A percentile compares a stretch with the other conserved stretches of the same genome.
These are phyloP conservation scores for Saccharomycopsis vini DNA, from an alignment of 805 yeast genomes.

Conservation along the genomic window DNA sequence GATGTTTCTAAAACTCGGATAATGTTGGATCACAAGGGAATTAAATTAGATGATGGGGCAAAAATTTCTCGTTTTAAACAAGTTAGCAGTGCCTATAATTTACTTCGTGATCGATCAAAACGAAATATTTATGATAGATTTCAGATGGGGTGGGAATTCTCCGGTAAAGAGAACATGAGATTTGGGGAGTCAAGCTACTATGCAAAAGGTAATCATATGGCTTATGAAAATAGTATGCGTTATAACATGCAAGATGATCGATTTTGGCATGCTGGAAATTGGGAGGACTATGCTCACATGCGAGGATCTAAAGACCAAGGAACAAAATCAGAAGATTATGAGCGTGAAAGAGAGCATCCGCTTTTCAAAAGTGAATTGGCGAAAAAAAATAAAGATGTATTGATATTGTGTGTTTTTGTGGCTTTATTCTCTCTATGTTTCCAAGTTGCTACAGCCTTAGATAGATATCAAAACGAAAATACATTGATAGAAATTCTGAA, in stretches of 20 bases:
- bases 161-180: not conserved
- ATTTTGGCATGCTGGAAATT: slow-evolving; percentile 42
- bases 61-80: slow-evolving; percentile 32
- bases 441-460: slow-evolving; percentile 28
- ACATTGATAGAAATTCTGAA: too few species aligned
- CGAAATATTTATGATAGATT: slow-evolving; percentile 28
- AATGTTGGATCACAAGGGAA: slow-evolving; percentile 13
- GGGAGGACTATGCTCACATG: slow-evolving; percentile 38
- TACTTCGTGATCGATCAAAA: slow-evolving; percentile 26
- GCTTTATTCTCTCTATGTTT: slow-evolving; percentile 25
- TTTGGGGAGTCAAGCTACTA: not conserved
- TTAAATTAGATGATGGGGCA: slow-evolving; percentile 20
- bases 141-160: slow-evolving; percentile 31
- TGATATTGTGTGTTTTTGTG: slow-evolving; percentile 26
- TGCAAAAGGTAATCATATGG: not conserved
- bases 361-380: slow-evolving; percentile 22
- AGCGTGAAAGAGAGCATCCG: slow-evolving; percentile 19
- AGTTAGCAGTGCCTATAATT: slow-evolving; percentile 28
- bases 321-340: too few species aligned
- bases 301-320: not conserved
- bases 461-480: slow-evolving; percentile 33
- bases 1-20: slow-evolving; percentile 25
- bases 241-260: slow-evolving; percentile 22
- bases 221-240: not conserved
- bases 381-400: slow-evolving; percentile 19